Base-by-base conservation (phyloP, 345 rosid species). In the Ailanthus altissimus region DNA sequence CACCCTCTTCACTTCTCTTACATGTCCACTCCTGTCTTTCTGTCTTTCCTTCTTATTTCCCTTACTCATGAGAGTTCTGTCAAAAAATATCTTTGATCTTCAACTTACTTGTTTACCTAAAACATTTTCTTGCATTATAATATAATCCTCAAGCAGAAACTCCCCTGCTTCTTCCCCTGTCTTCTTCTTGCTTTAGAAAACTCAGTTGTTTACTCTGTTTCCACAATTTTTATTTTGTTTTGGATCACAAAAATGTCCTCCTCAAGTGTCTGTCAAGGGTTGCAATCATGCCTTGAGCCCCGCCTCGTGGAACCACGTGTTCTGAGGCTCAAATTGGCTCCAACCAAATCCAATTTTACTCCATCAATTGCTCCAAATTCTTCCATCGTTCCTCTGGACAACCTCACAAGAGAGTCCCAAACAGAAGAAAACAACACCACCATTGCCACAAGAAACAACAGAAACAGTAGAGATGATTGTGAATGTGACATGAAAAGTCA, bases 241-340 rank as follows among this genome's bases (percentile, higher is more conserved):
- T 38, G 62, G 81, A 75, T 23, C 73, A 58, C 38, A 67, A 66
- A 76, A 88, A 74, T 74, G 77, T 61, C 88, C 85, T 78, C 89
- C 12, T 85, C 90, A 58, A 84, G 79, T 59, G 78, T 72, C n/a
- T 75, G 79, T 75, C 90, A 83, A 76, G 90, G 84, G 45, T 80
- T 87, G 66, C 89, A 86, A 73, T 83, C 90, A 43, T 83, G 88
- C 83, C 85, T 83, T 32, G 93, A 87, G 75, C 88, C 88, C 13
- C 26, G 20, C 49, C 36, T 57, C 5, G 75, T 66, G 3, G 87
- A 83, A 60, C 83, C 85, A 42, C 81, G 84, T 49, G 76, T 81
- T 80, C 69, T 75, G 73, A 63, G 75, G 80, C 86, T 87, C 58
- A 83, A 79, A 80, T 60, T 83, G 80, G 77, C 86, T 77, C 87